phyloP scores from a whole-genome alignment of 768 basidiomycete species.

The Rhodosporidiobolus sp. region DNA sequence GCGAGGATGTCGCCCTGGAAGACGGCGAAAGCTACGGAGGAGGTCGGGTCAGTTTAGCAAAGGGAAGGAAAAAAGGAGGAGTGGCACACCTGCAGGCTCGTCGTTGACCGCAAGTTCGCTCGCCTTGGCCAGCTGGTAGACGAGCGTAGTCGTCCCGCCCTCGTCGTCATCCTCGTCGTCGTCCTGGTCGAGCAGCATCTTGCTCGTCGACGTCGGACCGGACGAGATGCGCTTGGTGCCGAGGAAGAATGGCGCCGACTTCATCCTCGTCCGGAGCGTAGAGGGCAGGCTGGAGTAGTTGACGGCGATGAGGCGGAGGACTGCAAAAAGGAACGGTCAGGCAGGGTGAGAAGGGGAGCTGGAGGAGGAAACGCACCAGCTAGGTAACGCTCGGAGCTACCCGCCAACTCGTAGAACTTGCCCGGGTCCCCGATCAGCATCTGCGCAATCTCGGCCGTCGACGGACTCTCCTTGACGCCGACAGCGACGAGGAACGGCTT shows the following conservation, averaged over 20 bases:
- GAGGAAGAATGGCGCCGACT: constrained; percentile 65
- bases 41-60: not conserved
- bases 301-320: constrained; percentile 81
- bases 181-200: constrained; percentile 61
- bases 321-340: constrained; percentile 44
- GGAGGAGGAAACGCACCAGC: constrained; percentile 10
- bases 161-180: constrained; percentile 73
- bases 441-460: constrained; percentile 60
- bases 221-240: constrained; percentile 63
- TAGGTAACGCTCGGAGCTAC: constrained; percentile 52
- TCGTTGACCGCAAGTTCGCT: constrained; percentile 73
- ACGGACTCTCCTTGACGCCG: constrained; percentile 77
- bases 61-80: not conserved
- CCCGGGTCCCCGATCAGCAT: constrained; percentile 67
- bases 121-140: constrained; percentile 34
- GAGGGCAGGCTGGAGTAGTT: constrained; percentile 55
- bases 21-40: constrained; percentile 19
- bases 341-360: not conserved
- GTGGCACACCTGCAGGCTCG: constrained; percentile 59
- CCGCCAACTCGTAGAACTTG: constrained; percentile 68
- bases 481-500: constrained; percentile 81
- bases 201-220: constrained; percentile 45
- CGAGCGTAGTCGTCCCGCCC: constrained; percentile 30
- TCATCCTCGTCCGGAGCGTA: constrained; percentile 62
- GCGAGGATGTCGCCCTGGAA: constrained; percentile 38